phyloP scores from a whole-genome alignment of 176 grass and related monocot genomes.

The Miscanthus lutarioriparius region DNA sequence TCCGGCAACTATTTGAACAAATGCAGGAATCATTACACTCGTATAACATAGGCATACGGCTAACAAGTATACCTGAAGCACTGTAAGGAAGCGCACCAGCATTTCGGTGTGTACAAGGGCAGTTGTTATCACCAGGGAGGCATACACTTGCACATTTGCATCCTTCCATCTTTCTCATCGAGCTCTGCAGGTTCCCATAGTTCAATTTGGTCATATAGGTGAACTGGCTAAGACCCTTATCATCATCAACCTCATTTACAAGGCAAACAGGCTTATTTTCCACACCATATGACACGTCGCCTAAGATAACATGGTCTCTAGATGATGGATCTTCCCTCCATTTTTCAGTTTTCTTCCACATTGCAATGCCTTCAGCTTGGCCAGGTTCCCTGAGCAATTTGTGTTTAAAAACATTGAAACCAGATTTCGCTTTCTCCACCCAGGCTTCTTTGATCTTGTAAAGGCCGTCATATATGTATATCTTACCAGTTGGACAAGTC shows the following conservation, averaged over 20 bases:
- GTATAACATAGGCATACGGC: conserved; percentile 59
- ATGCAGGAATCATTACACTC: conserved; percentile 58
- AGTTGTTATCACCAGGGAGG: conserved; percentile 64
- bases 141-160: conserved; percentile 62
- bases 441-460: conserved; percentile 77
- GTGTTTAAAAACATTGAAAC: conserved; percentile 82
- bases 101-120: conserved; percentile 62
- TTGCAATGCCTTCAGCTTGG: conserved; percentile 62
- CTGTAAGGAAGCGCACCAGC: conserved; percentile 64
- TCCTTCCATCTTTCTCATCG: conserved; percentile 43
- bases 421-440: conserved; percentile 68
- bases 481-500: conserved; percentile 59
- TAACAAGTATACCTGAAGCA: conserved; percentile 68
- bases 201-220: conserved; percentile 50
- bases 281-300: conserved; percentile 59
- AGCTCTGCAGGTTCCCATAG: conserved; percentile 41
- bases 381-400: conserved; percentile 65
- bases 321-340: conserved; percentile 69
- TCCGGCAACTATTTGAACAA: conserved; percentile 61
- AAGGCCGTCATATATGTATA: conserved; percentile 85
- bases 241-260: conserved; percentile 79
- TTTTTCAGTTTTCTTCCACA: conserved; percentile 75
- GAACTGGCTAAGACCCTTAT: conserved; percentile 58
- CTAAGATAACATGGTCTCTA: conserved; percentile 51
- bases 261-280: conserved; percentile 75